Conservation (phyloP, 768 basidiomycete species). For the Phylloporus arenicola region DNA sequence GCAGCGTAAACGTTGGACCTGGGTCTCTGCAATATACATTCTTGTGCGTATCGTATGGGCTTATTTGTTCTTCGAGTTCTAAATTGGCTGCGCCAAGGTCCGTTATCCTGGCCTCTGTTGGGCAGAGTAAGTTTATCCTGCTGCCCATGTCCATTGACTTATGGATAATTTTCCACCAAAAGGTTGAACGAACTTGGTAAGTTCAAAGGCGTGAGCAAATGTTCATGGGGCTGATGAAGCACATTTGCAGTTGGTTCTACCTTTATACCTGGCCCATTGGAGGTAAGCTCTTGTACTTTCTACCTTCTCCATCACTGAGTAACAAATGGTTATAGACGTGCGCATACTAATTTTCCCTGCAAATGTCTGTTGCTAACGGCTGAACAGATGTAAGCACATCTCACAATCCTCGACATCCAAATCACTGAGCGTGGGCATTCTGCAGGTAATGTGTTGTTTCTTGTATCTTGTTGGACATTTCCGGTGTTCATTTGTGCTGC, state of each 20-base stretch:
- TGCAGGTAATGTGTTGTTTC: slow-evolving; percentile 3
- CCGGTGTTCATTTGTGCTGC: slow-evolving; percentile 5
- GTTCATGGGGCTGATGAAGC: background rate
- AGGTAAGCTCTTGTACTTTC: background rate
- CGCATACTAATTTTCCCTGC: background rate
- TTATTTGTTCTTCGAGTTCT: background rate
- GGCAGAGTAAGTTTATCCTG: background rate
- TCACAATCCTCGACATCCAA: background rate
- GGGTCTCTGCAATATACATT: background rate
- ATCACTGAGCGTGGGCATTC: background rate
- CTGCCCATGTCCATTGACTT: no score
- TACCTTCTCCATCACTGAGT: background rate
- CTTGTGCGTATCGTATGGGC: background rate
- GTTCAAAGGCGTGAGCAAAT: background rate
- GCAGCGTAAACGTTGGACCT: background rate
- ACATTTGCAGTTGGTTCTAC: background rate
- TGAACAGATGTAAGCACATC: slow-evolving; percentile 8
- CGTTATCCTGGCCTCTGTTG: slow-evolving; percentile 3
- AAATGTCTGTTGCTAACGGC: background rate
- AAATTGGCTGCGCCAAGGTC: background rate
- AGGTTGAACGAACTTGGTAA: background rate
- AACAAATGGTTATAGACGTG: background rate
- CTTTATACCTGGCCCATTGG: background rate
- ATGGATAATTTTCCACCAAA: background rate
- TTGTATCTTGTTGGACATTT: slow-evolving; percentile 1